Evolutionary conservation across 2,329 filamentous ascomycete species (phyloP), one percentile per base, ranked within the genome.

Genomic region (Epichloe gansuensis): DNA sequence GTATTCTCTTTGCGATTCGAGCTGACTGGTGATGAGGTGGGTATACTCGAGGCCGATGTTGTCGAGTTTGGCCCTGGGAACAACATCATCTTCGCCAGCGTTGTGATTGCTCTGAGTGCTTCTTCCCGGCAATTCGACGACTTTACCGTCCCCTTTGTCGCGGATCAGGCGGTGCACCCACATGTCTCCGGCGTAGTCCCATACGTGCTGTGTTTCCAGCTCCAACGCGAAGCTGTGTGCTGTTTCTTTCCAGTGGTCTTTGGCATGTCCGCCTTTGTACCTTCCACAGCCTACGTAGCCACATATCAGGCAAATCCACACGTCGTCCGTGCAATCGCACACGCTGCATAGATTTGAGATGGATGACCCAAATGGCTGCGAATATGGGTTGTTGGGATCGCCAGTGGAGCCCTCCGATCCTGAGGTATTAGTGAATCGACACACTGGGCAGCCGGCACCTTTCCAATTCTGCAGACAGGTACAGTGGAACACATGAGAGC

Each of bases 401-500:
- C 71, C 68, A 5, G 58, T 59, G 8, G 63, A 61, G 11, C 47
- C 56, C 5, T 63, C 57, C 5, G 70, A 65, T 3, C 46, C 41
- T 5, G 31, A 25, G 3, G 74, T 70, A 54, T 76, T 80, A 1
- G 90, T 95, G 61, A 95, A 95, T 36, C 93, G 82, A 62, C 93
- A 98, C 6, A 98, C 89, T 0, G 93, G 93, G 63, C 93, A 98
- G 4, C 91, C 91, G 27, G 84, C 86, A 4, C 91, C 90, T 63
- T 87, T 88, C 93, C 93, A 98, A 64, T 93, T 97, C 63, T 95
- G 87, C 1, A 98, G 75, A 68, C 93, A 98, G 1, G 85, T 90
- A 64, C 93, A 97, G 66, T 98, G 93, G 64, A 98, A 98, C 49
- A 97, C 89, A 62, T 98, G 93, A 62, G 97, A 91, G 64, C 93